phyloP scores from a whole-genome alignment of 306 rosid species.

The Sophora flavescens region DNA sequence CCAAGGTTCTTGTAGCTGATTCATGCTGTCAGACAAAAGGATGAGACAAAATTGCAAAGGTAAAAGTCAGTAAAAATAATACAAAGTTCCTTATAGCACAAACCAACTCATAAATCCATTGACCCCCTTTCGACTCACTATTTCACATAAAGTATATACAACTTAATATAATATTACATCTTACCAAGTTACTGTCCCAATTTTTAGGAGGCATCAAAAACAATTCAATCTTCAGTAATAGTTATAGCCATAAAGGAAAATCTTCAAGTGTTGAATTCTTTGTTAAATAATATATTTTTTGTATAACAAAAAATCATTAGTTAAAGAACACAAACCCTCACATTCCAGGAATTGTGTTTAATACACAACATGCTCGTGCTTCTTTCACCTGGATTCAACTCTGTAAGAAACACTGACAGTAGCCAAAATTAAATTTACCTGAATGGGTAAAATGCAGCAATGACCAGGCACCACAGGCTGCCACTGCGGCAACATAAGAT shows the following conservation, averaged over 20 bases:
- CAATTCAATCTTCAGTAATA: conserved; percentile 16
- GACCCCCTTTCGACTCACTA: conserved; percentile 30
- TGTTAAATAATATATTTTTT: neutral
- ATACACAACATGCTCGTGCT: conserved; percentile 12
- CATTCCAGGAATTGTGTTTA: conserved; percentile 21
- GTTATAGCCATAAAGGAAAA: conserved; percentile 15
- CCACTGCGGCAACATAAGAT: conserved; percentile 90
- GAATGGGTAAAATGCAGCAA: conserved; percentile 90
- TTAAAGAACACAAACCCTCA: neutral
- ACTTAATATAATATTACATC: conserved; percentile 1
- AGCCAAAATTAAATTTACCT: conserved; percentile 59
- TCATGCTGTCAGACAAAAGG: conserved; percentile 72
- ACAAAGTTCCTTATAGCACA: no score
- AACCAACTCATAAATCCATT: neutral
- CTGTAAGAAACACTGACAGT: conserved; percentile 7
- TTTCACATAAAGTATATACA: conserved; percentile 22
- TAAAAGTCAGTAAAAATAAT: conserved; percentile 1
- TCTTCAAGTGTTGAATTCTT: neutral
- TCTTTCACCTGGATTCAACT: conserved; percentile 28
- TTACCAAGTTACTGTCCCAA: neutral
- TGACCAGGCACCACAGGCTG: conserved; percentile 89
- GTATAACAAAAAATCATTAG: neutral
- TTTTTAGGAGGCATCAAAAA: conserved; percentile 19
- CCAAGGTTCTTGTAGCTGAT: conserved; percentile 79
- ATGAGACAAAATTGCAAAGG: conserved; percentile 4